Evolutionary conservation across 2,329 filamentous ascomycete genomes (phyloP).

Genomic region (Dryadomyces quercus-mongolicae): DNA sequence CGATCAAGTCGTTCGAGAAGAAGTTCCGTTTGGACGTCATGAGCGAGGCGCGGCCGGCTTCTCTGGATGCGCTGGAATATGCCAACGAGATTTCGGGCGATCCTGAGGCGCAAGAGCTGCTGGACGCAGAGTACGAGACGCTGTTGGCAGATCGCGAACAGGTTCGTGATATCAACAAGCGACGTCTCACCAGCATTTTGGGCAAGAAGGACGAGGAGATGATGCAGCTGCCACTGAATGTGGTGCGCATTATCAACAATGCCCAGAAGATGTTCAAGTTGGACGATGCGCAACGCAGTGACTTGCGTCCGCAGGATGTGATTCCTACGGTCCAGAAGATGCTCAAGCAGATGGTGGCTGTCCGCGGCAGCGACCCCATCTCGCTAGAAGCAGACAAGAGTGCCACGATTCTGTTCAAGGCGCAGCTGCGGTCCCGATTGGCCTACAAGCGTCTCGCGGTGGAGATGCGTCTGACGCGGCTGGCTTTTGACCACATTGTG

Average conservation of each 20-base stretch:
- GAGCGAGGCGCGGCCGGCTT: conserved; percentile 43
- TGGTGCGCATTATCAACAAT: conserved; percentile 80
- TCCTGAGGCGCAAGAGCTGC: conserved; percentile 69
- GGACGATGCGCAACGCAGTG: conserved; percentile 72
- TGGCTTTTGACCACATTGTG: conserved; percentile 84
- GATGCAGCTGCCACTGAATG: conserved; percentile 87
- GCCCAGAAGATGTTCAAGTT: conserved; percentile 87
- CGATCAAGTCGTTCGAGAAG: conserved; percentile 63
- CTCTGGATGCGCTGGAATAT: conserved; percentile 70
- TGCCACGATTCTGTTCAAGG: conserved; percentile 86
- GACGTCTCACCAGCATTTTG: conserved; percentile 15
- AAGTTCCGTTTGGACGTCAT: conserved; percentile 83
- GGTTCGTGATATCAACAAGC: conserved; percentile 55
- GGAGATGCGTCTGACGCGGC: conserved; percentile 73
- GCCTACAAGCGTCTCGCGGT: conserved; percentile 89
- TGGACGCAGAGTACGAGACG: conserved; percentile 81
- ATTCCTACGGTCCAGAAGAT: conserved; percentile 67
- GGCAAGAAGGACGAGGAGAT: conserved; percentile 63
- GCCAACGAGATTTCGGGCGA: conserved; percentile 80
- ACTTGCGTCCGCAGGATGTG: conserved; percentile 78
- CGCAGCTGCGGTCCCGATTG: conserved; percentile 74
- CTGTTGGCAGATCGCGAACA: conserved; percentile 62
- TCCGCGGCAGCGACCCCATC: conserved; percentile 72
- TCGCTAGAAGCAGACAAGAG: conserved; percentile 79
- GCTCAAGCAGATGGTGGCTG: conserved; percentile 67